phyloP scores from a whole-genome alignment of 768 basidiomycete genomes.

The Trametes villosa region DNA sequence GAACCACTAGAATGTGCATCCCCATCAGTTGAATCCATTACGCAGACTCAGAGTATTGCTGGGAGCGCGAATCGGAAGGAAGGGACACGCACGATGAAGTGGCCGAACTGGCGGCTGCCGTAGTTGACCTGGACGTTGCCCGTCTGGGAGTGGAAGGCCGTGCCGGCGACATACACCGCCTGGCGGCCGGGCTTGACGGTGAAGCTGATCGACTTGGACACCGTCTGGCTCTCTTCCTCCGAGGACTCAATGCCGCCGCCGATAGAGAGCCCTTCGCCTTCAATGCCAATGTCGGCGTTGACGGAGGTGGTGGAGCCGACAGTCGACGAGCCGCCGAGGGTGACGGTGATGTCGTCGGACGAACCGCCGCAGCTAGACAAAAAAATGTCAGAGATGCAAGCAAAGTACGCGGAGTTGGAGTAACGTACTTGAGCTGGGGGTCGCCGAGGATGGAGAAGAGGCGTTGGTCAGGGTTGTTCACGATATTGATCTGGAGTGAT shows the following conservation, averaged over 20 bases:
- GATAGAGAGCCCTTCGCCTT: conserved; percentile 2
- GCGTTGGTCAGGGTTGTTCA: conserved; percentile 14
- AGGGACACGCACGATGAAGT: too few species aligned
- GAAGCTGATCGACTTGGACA: conserved; percentile 1
- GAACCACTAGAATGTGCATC: too few species aligned
- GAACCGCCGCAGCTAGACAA: conserved; percentile 7
- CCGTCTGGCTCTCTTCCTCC: background rate
- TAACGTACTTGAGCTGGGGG: conserved; percentile 15
- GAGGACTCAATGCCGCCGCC: conserved; percentile 1
- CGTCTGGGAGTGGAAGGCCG: conserved; percentile 8
- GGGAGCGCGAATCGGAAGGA: too few species aligned
- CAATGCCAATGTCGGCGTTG: conserved; percentile 9
- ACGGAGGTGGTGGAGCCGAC: conserved; percentile 2
- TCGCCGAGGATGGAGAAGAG: conserved; percentile 11
- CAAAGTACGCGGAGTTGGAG: accelerated
- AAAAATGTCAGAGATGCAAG: background rate
- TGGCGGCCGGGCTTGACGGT: conserved; percentile 8
- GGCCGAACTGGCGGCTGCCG: too few species aligned
- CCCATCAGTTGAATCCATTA: too few species aligned
- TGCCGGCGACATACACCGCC: conserved; percentile 16
- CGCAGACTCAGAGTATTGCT: too few species aligned
- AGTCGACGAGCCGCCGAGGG: conserved; percentile 7
- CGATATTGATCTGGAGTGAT: conserved; percentile 8
- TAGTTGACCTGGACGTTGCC: conserved; percentile 21
- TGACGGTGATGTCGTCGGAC: conserved; percentile 4